Conservation (phyloP, 768 basidiomycete species). For the Mycena leptocephala region DNA sequence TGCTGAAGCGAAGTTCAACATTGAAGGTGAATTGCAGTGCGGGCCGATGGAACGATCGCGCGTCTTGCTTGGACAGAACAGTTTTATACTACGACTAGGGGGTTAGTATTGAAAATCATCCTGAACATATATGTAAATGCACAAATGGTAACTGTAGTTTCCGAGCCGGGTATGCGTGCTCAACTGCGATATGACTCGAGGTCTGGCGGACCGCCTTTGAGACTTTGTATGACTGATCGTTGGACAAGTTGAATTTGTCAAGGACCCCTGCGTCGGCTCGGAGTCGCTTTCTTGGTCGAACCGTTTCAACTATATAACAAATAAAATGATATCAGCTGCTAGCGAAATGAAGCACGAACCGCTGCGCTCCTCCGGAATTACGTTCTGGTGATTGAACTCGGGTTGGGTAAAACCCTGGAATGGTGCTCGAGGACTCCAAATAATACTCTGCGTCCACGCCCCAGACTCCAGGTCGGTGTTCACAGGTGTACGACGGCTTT, state of each 20-base stretch:
- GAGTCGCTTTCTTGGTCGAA: conserved; percentile 77
- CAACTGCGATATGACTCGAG: conserved; percentile 95
- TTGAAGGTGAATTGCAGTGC: conserved; percentile 95
- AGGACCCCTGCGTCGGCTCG: conserved; percentile 74
- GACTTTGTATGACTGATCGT: conserved; percentile 96
- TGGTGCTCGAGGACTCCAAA: conserved; percentile 85
- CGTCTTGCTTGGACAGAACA: conserved; percentile 92
- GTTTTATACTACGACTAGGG: conserved; percentile 86
- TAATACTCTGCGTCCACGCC: conserved; percentile 92
- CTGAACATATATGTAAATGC: conserved; percentile 51
- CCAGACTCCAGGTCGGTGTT: conserved; percentile 90
- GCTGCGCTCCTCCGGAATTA: conserved; percentile 75
- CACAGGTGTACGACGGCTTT: conserved; percentile 79
- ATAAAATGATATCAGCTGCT: conserved; percentile 24
- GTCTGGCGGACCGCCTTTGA: conserved; percentile 96
- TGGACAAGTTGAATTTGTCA: conserved; percentile 97
- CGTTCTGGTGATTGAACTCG: conserved; percentile 82
- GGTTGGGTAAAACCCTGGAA: conserved; percentile 88
- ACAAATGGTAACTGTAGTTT: conserved; percentile 97
- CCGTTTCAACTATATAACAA: conserved; percentile 69
- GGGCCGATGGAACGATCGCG: conserved; percentile 96
- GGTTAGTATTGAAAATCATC: conserved; percentile 17
- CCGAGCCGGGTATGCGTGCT: conserved; percentile 96
- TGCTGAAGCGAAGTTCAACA: conserved; percentile 90
- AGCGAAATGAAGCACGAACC: conserved; percentile 47